Evolutionary conservation across 192 early-diverging fungal genomes (phyloP), one percentile per base, ranked within the genome.

Genomic region (Coemansia sp.): DNA sequence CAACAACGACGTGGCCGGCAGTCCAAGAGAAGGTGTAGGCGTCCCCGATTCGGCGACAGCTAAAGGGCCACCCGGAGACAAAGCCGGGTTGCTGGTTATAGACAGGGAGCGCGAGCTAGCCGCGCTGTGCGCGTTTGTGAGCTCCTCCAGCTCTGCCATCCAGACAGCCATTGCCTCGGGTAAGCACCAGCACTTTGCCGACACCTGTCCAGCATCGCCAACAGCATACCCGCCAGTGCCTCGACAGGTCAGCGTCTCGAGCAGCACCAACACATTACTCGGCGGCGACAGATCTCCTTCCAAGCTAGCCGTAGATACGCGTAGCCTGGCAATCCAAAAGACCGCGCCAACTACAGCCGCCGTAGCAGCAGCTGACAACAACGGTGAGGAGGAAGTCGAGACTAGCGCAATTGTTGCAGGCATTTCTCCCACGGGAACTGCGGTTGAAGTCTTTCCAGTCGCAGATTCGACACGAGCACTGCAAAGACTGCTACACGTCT

Each of bases 91-190:
- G 26, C 14, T 61, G 21, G 25, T 18, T 28, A 47, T 76, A 38
- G 79, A 82, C 50, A 62, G 68, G 1, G 70, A 82, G 39, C 70
- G 75, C 20, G 79, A 76, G 58, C 61, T 73, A 23, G 79, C 79
- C 1, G 73, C 75, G 23, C 39, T 82, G 2, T 73, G 79, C 34
- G 66, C 64, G 16, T 72, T 73, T 70, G 20, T 82, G 4, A 61
- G 60, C 16, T 18, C 52, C 2, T 66, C 70, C 9, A 52, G 64
- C 26, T 33, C 37, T 12, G 53, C 60, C 4, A 69, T 82, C 34
- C 56, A 58, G 2, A 43, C 65, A 11, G 61, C 53, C 9, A 34
- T 75, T n/a, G 62, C 48, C 0, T 10, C 14, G 0, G 39, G 47
- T 23, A 62, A 21, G 13, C 63, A 55, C 26, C 52, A 55, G 13